Conservation (phyloP, 2,329 filamentous ascomycete genomes). For the Calonectria pteridis region DNA sequence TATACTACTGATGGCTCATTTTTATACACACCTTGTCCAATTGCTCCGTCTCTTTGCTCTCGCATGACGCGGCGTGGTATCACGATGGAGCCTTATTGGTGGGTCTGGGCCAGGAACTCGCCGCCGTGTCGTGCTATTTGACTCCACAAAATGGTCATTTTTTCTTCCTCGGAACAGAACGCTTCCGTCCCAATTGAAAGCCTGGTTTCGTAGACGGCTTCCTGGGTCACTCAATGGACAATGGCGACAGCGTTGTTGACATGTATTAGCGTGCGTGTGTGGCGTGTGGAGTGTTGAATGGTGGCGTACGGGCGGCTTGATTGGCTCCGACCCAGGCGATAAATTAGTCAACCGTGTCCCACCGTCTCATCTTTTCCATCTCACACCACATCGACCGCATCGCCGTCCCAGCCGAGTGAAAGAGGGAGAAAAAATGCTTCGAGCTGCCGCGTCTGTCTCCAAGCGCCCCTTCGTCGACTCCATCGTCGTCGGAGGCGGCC, state of each 20-base stretch:
- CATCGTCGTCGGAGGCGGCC: slow-evolving; percentile 38
- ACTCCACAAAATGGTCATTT: not conserved
- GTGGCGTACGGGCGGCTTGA: not conserved
- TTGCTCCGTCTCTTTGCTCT: not conserved
- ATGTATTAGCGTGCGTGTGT: not conserved
- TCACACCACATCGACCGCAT: not conserved
- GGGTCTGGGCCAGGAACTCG: not conserved
- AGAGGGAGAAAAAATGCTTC: not conserved
- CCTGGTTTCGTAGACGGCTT: not conserved
- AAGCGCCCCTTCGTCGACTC: slow-evolving; percentile 50
- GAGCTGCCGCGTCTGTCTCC: not conserved
- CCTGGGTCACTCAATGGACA: not conserved
- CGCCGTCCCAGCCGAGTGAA: not conserved
- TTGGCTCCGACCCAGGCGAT: not conserved
- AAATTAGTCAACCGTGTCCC: slow-evolving; percentile 9
- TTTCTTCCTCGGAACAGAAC: not conserved
- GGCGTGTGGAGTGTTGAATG: not conserved
- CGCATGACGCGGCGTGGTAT: not conserved
- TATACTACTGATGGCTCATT: not conserved
- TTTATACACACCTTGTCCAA: not conserved
- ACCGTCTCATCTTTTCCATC: not conserved
- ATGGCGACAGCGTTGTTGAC: not conserved
- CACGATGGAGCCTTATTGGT: not conserved
- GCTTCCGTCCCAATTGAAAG: not conserved
- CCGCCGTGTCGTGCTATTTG: not conserved